Evolutionary conservation across 2,329 filamentous ascomycete species (phyloP).

Genomic region (Pestalotiopsis sp.): DNA sequence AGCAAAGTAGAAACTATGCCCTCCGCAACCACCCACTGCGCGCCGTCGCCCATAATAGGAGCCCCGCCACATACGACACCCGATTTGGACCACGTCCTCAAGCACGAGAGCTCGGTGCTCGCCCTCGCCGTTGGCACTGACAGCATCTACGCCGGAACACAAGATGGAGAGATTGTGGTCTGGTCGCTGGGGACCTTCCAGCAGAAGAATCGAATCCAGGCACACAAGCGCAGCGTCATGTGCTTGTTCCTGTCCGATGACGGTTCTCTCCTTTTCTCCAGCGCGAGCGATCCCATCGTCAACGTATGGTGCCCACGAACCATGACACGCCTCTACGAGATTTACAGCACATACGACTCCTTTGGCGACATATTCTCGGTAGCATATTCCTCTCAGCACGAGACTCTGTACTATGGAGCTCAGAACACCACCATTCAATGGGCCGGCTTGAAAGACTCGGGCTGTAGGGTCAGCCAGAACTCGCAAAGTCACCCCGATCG

Average conservation of each 20-base stretch:
- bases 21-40: conserved; percentile 19
- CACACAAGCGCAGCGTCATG: conserved; percentile 89
- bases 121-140: conserved; percentile 79
- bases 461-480: conserved; percentile 60
- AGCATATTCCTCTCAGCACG: conserved; percentile 78
- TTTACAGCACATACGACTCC: conserved; percentile 90
- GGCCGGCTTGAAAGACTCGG: conserved; percentile 73
- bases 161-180: conserved; percentile 89
- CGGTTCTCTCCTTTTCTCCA: conserved; percentile 80
- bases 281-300: conserved; percentile 88
- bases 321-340: conserved; percentile 79
- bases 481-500: conserved; percentile 73
- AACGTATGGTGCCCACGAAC: conserved; percentile 88
- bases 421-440: conserved; percentile 97
- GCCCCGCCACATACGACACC: conserved; percentile 45
- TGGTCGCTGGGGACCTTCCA: conserved; percentile 92
- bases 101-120: conserved; percentile 79
- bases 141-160: conserved; percentile 88
- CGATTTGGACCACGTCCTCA: conserved; percentile 73
- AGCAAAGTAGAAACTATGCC: conserved; percentile 22
- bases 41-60: conserved; percentile 30
- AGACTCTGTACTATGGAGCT: conserved; percentile 87
- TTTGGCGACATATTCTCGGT: conserved; percentile 94
- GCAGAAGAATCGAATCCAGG: conserved; percentile 76
- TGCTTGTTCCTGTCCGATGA: conserved; percentile 80